Base-by-base conservation (phyloP, 108 stramenopile genomes). In the Hondaea fermentalgiana region DNA sequence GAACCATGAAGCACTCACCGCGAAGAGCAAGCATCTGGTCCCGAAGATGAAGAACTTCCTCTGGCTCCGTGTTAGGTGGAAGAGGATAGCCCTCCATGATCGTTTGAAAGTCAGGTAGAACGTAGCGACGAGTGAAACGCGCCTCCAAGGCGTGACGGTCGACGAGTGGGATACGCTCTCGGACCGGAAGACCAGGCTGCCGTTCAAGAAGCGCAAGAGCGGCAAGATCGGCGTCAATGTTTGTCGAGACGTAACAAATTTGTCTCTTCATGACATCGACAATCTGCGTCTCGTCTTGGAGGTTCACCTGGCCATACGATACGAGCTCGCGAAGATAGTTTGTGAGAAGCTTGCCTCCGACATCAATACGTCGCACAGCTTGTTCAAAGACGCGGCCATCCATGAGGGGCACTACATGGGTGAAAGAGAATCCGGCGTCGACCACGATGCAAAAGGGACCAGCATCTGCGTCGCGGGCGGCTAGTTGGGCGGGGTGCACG, bases 291-390 rank as follows among this genome's bases (percentile, higher is more conserved):
- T 94, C 93, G 88, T 94, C 93, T 91, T 93, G 92, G 87, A 94
- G 87, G 45, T 94, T 93, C 60, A 87, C 90, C 90, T 94, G 93
- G 5, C 93, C 89, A 60, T 93, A 94, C 0, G 92, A 92, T 19
- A 94, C 72, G 43, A 91, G 35, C 83, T 94, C 93, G 58, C 92
- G 92, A 17, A 94, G 89, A 60, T 93, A 93, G 59, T 93, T 92
- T n/a, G 93, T 94, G 64, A 94, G 90, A 55, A 94, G 59, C 87
- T 94, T 93, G 49, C 93, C 93, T 5, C 93, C 93, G 44, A 94
- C 92, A 87, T 94, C 93, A 35, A 93, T 8, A 16, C 93, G 90
- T 28, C 91, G 88, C 43, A 91, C 88, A 17, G 72, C 57, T 43
- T 5, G 60, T 0, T 5, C 60, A 5, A 17, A 35, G 43, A 44